These are phyloP conservation scores for Leavenworthia alabamica DNA, from an alignment of 345 rosid species.

Conservation along the genomic window DNA sequence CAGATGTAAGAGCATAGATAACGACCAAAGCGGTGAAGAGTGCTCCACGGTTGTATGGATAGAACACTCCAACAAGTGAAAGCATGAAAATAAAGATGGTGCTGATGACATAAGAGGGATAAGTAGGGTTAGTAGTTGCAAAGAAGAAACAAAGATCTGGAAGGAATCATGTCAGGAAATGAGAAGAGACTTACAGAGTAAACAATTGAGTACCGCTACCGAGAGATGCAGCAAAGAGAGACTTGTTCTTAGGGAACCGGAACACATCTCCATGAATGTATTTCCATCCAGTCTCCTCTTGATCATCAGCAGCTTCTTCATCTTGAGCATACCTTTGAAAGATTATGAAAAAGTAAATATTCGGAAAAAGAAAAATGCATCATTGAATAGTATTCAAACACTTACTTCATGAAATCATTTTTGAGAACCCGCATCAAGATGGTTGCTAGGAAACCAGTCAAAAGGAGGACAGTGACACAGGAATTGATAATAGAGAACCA, in stretches of 20 bases:
- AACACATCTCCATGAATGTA: slow-evolving; percentile 84
- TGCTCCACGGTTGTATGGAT: slow-evolving; percentile 92
- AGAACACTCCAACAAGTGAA: slow-evolving; percentile 82
- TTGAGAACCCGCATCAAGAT: slow-evolving; percentile 86
- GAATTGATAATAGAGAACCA: slow-evolving; percentile 93
- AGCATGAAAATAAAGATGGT: slow-evolving; percentile 75
- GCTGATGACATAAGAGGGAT: slow-evolving; percentile 29
- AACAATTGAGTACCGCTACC: slow-evolving; percentile 79
- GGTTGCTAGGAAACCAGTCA: slow-evolving; percentile 89
- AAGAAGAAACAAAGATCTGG: not conserved
- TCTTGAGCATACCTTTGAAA: slow-evolving; percentile 64
- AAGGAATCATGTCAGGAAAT: not conserved
- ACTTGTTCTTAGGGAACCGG: slow-evolving; percentile 62
- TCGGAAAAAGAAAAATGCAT: not conserved
- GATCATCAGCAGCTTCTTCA: slow-evolving; percentile 85
- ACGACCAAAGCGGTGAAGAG: slow-evolving; percentile 82
- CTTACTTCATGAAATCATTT: slow-evolving; percentile 91
- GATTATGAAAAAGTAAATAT: not conserved
- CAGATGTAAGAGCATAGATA: slow-evolving; percentile 82
- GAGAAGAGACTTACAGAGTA: slow-evolving; percentile 54
- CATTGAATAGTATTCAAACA: not conserved
- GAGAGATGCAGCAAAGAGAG: slow-evolving; percentile 69
- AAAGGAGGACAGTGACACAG: slow-evolving; percentile 80
- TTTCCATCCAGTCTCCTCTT: slow-evolving; percentile 92
- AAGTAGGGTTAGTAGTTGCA: not conserved